Evolutionary conservation across 1,139 yeast species (phyloP), one percentile per base, ranked within the genome.

Genomic region (Saccharomyces pastorianus): DNA sequence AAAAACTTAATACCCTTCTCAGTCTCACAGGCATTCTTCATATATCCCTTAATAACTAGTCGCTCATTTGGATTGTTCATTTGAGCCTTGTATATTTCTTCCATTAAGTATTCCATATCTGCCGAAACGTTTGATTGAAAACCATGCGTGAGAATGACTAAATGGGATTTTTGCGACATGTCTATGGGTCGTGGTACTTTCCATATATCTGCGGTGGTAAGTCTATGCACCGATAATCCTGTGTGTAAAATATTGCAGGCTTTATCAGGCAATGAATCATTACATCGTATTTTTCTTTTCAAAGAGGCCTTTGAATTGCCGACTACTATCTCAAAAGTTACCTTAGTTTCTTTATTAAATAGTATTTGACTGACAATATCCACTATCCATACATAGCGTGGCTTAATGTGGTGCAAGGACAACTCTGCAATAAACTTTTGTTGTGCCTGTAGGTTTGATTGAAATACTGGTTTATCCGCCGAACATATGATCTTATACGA

Each of bases 1-100:
- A 91, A 73, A 67, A 85, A 91, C 69, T 87, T 87, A 52, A 93
- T 79, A 0, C 99, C 99, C 54, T 90, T 76, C 67, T 93, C 99
- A 0, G 99, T 95, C 61, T 85, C 83, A 63, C 96, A 88, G 1
- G 83, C 89, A 64, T 93, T 93, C 0, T 88, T 96, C 46, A 83
- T 81, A 64, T 74, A 93, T 0, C 96, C 97, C 59, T 90, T 78
- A 2, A 91, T 95, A 9, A 90, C 81, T 2, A 90, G 70, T 56
- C 84, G 83, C 52, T 82, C 83, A 46, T 64, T 51, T 2, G 68
- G 60, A 4, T 81, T 81, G 0, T 79, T 72, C 25, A 59, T 61
- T 6, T 58, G 61, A 0, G 81, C 76, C 34, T 69, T 64, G 60
- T 90, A 96, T 4, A 93, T 81, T 62, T 81, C 81, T 63, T 93